Evolutionary conservation across 2,329 filamentous ascomycete genomes (phyloP).

Genomic region (Conoideocrella luteorostrata): DNA sequence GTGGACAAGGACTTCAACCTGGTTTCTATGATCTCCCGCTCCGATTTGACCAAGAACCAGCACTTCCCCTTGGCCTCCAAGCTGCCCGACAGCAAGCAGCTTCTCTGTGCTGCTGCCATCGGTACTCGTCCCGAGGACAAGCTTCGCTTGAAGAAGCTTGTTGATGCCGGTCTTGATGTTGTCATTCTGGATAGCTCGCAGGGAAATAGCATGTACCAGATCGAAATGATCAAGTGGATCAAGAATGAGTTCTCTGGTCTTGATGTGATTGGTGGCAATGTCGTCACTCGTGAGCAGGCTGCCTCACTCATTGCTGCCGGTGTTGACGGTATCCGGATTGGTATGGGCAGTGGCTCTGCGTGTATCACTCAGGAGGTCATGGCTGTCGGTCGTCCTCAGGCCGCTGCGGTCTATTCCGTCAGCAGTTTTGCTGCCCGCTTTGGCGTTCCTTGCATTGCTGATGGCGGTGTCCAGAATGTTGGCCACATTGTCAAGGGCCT

Average conservation of each 20-base stretch:
- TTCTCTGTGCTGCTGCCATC: constrained; percentile 90
- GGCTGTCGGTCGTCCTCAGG: constrained; percentile 95
- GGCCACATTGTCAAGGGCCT: constrained; percentile 99
- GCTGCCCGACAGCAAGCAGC: constrained; percentile 92
- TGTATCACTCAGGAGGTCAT: constrained; percentile 99
- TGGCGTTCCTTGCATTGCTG: constrained; percentile 94
- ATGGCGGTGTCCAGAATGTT: constrained; percentile 96
- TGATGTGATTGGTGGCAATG: constrained; percentile 97
- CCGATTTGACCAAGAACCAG: constrained; percentile 97
- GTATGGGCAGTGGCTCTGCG: constrained; percentile 96
- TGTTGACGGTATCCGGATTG: constrained; percentile 93
- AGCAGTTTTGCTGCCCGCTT: constrained; percentile 85
- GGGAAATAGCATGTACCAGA: constrained; percentile 97
- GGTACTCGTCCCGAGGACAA: constrained; percentile 95
- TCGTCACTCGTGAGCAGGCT: constrained; percentile 95
- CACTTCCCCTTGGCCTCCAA: constrained; percentile 96
- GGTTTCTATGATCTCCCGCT: constrained; percentile 86
- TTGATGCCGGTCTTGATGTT: constrained; percentile 91
- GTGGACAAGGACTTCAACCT: constrained; percentile 79
- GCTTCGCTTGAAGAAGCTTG: constrained; percentile 73
- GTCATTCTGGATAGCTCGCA: constrained; percentile 94
- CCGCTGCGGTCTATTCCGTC: constrained; percentile 86
- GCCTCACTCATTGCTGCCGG: constrained; percentile 87
- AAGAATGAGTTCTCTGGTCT: constrained; percentile 80
- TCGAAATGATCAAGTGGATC: constrained; percentile 96